A percentile compares a stretch with the other conserved stretches of the same genome.
These are phyloP conservation scores for Clarireedia sp. DNA, from an alignment of 2,329 filamentous ascomycete species.

Conservation along the genomic window DNA sequence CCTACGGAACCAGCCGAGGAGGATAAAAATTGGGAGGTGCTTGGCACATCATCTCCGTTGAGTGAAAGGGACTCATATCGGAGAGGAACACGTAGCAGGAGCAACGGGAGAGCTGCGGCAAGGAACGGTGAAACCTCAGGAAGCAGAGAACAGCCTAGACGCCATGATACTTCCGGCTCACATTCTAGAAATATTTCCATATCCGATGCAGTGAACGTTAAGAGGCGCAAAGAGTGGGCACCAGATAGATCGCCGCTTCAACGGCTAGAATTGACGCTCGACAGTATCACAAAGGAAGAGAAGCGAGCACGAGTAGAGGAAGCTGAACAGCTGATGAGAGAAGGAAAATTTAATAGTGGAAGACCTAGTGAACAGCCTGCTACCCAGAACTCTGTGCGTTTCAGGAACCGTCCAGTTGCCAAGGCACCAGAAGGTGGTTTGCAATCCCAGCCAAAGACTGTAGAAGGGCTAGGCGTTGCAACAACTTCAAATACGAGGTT, in stretches of 20 bases:
- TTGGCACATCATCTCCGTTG: constrained; percentile 10
- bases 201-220: constrained; percentile 25
- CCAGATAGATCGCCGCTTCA: constrained; percentile 84
- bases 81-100: constrained; percentile 5
- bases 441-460: constrained; percentile 19
- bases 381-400: constrained; percentile 26
- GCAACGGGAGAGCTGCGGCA: constrained; percentile 20
- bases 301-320: constrained; percentile 79
- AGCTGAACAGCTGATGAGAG: constrained; percentile 65
- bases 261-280: constrained; percentile 82
- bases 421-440: constrained; percentile 17
- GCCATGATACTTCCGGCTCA: constrained; percentile 13
- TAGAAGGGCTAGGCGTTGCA: constrained; percentile 27
- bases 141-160: constrained; percentile 14
- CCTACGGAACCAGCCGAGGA: constrained; percentile 15
- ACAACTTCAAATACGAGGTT: constrained; percentile 30
- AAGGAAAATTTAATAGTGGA: constrained; percentile 32
- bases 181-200: constrained; percentile 32
- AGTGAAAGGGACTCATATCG: constrained; percentile 1
- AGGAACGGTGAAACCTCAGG: constrained; percentile 13
- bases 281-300: constrained; percentile 92
- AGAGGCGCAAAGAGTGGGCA: constrained; percentile 54
- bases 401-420: constrained; percentile 25
- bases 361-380: constrained; percentile 21
- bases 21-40: constrained; percentile 19